Evolutionary conservation across 345 rosid species (phyloP), one percentile per base, ranked within the genome.

Genomic region (Heritiera fomes): DNA sequence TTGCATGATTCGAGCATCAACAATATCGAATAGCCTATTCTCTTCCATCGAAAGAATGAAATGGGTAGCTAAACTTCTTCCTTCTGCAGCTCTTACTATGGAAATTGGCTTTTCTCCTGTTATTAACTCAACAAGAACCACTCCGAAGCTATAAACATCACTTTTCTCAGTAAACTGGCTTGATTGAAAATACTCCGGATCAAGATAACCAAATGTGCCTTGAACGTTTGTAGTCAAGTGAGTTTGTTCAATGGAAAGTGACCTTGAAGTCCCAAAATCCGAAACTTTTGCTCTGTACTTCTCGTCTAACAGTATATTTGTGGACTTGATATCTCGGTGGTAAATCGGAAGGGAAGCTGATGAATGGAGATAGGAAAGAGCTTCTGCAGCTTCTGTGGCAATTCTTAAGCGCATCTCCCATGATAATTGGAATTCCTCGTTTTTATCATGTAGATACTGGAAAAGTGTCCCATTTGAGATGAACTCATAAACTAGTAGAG

Each of bases 321-420:
- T n/a, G 4, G 84, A 81, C 80, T 77, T 81, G 30, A 81, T 73
- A n/a, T 81, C 84, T 47, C 84, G 72, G 8, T 77, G 84, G 9
- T 64, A 73, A 7, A 80, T 75, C 0, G 79, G 82, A 53, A 75
- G 34, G 20, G 62, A 55, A 5, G 84, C 78, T 1, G 84, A 72
- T 3, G 81, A 77, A 15, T 81, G 84, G 38, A 77, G 58, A 58
- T 77, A 81, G 0, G 84, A 73, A 14, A 80, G 18, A 45, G 84
- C 84, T 41, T 65, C 77, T 0, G 82, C 71, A 14, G 47, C 34
- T 75, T 80, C 75, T 8, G 32, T 61, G 4, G 84, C 81, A 17
- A 77, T 77, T 71, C 68, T 75, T 64, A 81, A 5, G 3, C 81
- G 81, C 10, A 47, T 63, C 3, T 75, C 81, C 84, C 84, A 81